Base-by-base conservation (phyloP, 106 monocot genomes). In the Cymbidium sinense region DNA sequence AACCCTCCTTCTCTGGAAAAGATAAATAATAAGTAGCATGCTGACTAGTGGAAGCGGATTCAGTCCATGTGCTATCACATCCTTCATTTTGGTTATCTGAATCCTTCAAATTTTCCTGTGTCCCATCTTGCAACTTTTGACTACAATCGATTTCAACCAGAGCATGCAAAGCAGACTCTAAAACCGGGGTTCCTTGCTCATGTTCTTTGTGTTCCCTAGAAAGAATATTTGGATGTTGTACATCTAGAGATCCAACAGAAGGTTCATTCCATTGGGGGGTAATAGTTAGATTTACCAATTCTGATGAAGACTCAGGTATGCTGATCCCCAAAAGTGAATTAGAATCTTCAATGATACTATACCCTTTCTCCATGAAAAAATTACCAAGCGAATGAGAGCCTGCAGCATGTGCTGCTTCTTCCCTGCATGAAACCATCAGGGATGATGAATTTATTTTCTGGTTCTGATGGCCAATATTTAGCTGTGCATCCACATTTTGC, bases 1-100 rank as follows among this genome's bases (percentile, higher is more conserved):
- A 87, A 43, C 31, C 43, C 50, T 34, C 33, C 36, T 74, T 75
- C 31, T 81, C 80, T 33, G 78, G 50, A 43, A 29, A 18, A 77
- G 81, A 83, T 44, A 83, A 44, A 79, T 34, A 31, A 41, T 81
- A 87, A 20, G 33, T 79, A 5, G 70, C 82, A 71, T 73, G 80
- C 25, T 82, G 77, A 50, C 21, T 74, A 12, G 74, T 74, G 27
- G 23, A 74, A 74, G 74, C n/a, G 7, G 39, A 35, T 19, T 44
- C 33, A 34, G 30, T 19, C 19, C 31, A 34, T 34, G 7, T 33
- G 31, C 3, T 34, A 50, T 20, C 35, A 25, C 34, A 29, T 31
- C 47, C 36, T 70, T 31, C 1, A 52, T 3, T 77, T 70, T 43
- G 67, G 25, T 54, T 50, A 2, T 70, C 75, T 23, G 33, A 28